Conservation (phyloP, 164 flowering plant species). For the Sextonia rubra region DNA sequence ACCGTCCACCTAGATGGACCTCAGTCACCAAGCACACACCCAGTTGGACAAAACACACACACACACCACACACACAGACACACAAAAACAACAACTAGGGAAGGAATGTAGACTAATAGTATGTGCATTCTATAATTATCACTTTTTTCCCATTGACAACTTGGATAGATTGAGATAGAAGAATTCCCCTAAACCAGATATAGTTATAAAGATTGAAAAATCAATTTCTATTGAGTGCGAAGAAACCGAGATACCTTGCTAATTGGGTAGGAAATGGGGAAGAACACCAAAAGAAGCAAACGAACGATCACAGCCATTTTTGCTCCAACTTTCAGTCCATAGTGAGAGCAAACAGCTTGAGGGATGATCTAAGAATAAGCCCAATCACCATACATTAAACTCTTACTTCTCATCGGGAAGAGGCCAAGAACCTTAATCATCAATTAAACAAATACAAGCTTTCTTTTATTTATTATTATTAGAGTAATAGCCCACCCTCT, state of each 20-base stretch:
- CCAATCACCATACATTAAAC: background rate
- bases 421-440: background rate
- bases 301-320: constrained; percentile 46
- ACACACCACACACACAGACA: no score
- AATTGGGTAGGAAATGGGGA: constrained; percentile 63
- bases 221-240: background rate
- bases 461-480: no score
- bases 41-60: no score
- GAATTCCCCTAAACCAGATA: background rate
- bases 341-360: constrained; percentile 64
- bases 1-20: background rate
- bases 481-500: no score
- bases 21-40: no score
- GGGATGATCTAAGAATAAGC: constrained; percentile 54
- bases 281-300: constrained; percentile 41
- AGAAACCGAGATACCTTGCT: constrained; percentile 47
- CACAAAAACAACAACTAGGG: no score
- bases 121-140: no score
- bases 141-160: no score
- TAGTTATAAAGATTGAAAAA: no score
- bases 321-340: constrained; percentile 72
- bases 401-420: background rate
- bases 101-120: no score
- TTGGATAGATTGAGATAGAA: background rate
- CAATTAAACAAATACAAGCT: background rate